Conservation (phyloP, 2,329 filamentous ascomycete genomes). For the Apiospora sp. region DNA sequence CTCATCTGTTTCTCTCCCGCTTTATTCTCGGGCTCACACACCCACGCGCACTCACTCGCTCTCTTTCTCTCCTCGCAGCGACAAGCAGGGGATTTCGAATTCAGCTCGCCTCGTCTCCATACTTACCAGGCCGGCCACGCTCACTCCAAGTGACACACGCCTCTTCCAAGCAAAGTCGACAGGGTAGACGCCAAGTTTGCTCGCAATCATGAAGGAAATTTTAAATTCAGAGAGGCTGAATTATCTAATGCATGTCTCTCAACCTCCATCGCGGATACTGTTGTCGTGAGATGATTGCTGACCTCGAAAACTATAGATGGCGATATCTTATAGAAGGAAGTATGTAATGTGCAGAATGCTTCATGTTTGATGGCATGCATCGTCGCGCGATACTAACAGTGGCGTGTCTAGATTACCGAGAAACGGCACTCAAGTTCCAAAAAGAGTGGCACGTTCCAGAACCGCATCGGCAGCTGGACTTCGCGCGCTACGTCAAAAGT, state of each 20-base stretch:
- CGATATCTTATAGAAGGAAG: conserved; percentile 70
- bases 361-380: conserved; percentile 35
- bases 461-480: conserved; percentile 69
- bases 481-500: conserved; percentile 70
- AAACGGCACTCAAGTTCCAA: conserved; percentile 72
- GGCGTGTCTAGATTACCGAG: conserved; percentile 66
- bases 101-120: background rate
- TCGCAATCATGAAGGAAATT: conserved; percentile 64
- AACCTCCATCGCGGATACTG: background rate
- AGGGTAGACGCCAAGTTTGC: conserved; percentile 8
- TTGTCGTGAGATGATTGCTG: conserved; percentile 22
- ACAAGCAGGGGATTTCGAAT: background rate
- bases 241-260: conserved; percentile 60
- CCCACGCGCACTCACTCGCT: conserved; percentile 28
- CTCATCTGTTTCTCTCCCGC: conserved; percentile 10
- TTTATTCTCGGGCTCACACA: conserved; percentile 15
- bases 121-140: background rate
- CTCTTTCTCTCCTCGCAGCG: conserved; percentile 1
- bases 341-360: conserved; percentile 51
- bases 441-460: conserved; percentile 72
- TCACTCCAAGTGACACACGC: background rate
- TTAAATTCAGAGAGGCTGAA: conserved; percentile 74
- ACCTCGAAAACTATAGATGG: conserved; percentile 37
- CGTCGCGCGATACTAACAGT: conserved; percentile 38
- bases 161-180: conserved; percentile 6